Base-by-base conservation (phyloP, 1,139 yeast genomes). In the Suhomyces coccinellae region DNA sequence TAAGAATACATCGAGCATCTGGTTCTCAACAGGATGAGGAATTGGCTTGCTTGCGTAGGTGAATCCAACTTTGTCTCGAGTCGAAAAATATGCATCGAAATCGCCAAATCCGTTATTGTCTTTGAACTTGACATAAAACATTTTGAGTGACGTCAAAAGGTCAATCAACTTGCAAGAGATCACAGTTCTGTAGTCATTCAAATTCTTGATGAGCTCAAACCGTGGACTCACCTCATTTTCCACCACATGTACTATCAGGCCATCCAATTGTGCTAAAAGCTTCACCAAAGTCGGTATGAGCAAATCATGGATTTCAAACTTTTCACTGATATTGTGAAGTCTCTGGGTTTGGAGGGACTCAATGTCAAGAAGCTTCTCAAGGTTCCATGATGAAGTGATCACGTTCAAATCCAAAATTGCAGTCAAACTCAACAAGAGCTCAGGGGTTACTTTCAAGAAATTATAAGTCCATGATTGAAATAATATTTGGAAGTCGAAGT, bases 51-150 rank as follows among this genome's bases (percentile, higher is more conserved):
- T 33, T 29, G 48, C 39, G 28, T 44, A 36, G 30, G 37, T 15
- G 38, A 36, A 15, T 49, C 55, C 49, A 45, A 57, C 33, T 43
- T 47, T 14, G 56, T 36, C 27, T 49, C 58, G 51, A 14, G 46
- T 50, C 10, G 50, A 50, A 50, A 70, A 71, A 44, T 64, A 67
- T 22, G 41, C 42, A 37, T 59, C 55, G 48, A 71, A 71, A 41
- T 63, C 59, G 16, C 47, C 54, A 50, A 70, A 70, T 3, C 46
- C 38, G 36, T 63, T 67, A 3, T 52, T 50, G 1, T 47, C 52
- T 29, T 57, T 53, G 49, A 58, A 69, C 50, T 68, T 71, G 16
- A 61, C 55, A 43, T 65, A 64, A 48, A 72, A 73, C 2, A 70
- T 55, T 41, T 64, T 66, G 38, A 73, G 51, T 1, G 74, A 64